Base-by-base conservation (phyloP, 1,284 basidiomycete species). In the Caloboletus firmus region DNA sequence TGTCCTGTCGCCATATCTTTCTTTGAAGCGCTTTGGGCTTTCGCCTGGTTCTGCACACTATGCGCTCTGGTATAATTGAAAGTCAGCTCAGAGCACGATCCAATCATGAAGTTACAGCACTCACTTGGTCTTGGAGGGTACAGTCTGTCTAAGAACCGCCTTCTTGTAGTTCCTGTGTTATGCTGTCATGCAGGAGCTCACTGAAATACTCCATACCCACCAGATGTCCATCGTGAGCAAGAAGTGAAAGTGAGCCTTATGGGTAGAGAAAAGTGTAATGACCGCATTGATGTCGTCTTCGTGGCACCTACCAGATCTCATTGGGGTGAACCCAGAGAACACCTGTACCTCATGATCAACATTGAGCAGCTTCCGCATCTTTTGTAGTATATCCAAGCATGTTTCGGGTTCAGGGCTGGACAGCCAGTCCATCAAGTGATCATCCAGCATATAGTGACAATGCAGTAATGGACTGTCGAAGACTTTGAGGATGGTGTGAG, bases 141-240 rank as follows among this genome's bases (percentile, higher is more conserved):
- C 3, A 7, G 12, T 3, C 9, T 39, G 32, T 15, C 13, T 5
- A 28, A 4, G 39, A 2, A 10, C 20, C 2, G 6, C 26, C 5
- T 31, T 45, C 17, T 41, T 32, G 9, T 45, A 20, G 30, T 59
- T 59, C 56, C 56, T 58, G 31, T 43, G 39, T 0, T 24, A 30
- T 6, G 4, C 20, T 15, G 34, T 49, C 34, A 31, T 3, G 12
- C 24, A 17, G 4, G 34, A 11, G 1, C 17, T 42, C 20, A 12
- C 34, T 2, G 17, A 41, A 18, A n/a, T 2, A 2, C 0, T 4
- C 15, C 1, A 2, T 10, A 41, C 48, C 45, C 12, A 62, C 59
- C 56, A 62, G n/a, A 59, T 41, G 9, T 55, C 39, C 2, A 44
- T 49, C 7, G 37, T 48, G 5, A 52, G 41, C 18, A 60, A 32